Evolutionary conservation across 768 basidiomycete genomes (phyloP).

Genomic region (Podaxis rugospora): DNA sequence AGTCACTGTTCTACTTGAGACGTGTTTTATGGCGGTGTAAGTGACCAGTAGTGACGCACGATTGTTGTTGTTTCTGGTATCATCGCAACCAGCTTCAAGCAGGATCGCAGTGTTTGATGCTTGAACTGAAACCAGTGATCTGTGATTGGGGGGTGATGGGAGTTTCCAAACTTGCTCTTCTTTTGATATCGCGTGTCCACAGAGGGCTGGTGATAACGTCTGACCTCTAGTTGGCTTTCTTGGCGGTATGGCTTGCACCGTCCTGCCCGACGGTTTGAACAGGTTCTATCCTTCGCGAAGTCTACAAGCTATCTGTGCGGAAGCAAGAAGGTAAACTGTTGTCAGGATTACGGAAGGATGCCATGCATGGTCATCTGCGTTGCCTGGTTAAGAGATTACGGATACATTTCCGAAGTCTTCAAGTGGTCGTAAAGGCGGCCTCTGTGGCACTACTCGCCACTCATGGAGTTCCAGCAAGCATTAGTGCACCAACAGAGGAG

Average conservation of each 20-base stretch:
- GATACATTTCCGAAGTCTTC: slow-evolving; percentile 58
- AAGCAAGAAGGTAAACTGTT: background rate
- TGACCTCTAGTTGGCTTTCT: background rate
- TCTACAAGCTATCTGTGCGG: background rate
- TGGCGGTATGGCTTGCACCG: background rate
- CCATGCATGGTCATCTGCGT: slow-evolving; percentile 30
- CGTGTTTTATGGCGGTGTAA: background rate
- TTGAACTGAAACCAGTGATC: slow-evolving; percentile 4
- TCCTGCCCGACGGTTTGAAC: background rate
- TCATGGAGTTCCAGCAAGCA: slow-evolving; percentile 49
- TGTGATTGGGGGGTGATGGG: background rate
- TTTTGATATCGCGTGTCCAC: background rate
- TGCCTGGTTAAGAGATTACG: slow-evolving; percentile 48
- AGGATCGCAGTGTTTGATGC: slow-evolving; percentile 1
- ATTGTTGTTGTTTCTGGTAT: slow-evolving; percentile 6
- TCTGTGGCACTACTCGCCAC: slow-evolving; percentile 58
- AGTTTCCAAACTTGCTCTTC: background rate
- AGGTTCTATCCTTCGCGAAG: background rate
- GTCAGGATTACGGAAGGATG: background rate
- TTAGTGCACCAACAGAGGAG: slow-evolving; percentile 69
- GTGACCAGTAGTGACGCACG: background rate
- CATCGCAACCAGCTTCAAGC: slow-evolving; percentile 26
- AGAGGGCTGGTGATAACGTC: background rate
- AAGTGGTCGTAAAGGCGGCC: slow-evolving; percentile 71
- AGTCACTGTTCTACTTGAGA: background rate